Evolutionary conservation across 2,329 filamentous ascomycete species (phyloP), one percentile per base, ranked within the genome.

Genomic region (Magnaporthiopsis rhizophila): DNA sequence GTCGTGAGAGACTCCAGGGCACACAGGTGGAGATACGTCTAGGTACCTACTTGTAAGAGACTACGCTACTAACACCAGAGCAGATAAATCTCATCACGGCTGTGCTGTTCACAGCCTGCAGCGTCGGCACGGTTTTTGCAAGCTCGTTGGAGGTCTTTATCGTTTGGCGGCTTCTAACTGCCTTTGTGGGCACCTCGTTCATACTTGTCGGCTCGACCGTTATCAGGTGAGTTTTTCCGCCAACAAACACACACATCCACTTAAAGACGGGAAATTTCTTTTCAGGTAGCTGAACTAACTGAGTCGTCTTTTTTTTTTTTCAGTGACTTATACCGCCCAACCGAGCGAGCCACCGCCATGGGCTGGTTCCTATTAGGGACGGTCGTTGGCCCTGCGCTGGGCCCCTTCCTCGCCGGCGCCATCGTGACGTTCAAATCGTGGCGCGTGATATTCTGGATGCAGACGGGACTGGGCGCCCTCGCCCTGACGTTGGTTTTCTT

Each of bases 401-500:
- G 87, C 0, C 81, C 82, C 0, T 86, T 89, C 67, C 78, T 90
- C 9, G 83, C 88, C 66, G 88, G 88, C 34, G 85, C 90, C 32
- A 88, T 91, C 62, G 86, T 90, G 32, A 90, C 87, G 0, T 90
- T 83, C 73, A 76, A 80, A 5, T 81, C 79, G 24, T 91, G 88
- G 89, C 78, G 87, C 36, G 83, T 83, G 58, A 88, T 91, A 65
- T 90, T 90, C 75, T 90, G 87, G 85, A 78, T 91, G 1, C 87
- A 90, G 68, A 81, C 85, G 0, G 45, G 18, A 21, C 45, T 53
- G 45, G 45, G 45, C 21, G 45, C 45, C 8, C 45, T 53, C 18
- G 87, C 82, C 0, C 78, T 91, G 1, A 83, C 83, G 0, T 87
- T 81, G 2, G 80, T 87, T 34, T 76, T 85, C 62, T 80, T 86